Conservation (phyloP, 805 yeast genomes). For the Starmerella powellii region DNA sequence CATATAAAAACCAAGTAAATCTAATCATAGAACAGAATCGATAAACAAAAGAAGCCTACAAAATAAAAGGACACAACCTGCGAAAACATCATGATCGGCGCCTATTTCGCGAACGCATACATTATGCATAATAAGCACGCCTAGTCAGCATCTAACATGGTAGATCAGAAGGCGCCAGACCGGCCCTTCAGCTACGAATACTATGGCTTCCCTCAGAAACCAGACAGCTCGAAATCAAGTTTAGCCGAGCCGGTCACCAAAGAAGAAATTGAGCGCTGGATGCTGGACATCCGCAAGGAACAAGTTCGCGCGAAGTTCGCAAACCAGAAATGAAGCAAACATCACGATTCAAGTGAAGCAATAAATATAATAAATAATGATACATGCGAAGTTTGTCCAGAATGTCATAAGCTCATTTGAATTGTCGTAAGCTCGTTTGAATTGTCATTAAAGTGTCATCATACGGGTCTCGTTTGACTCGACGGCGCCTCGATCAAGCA, state of each 20-base stretch:
- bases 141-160: background rate
- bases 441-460: no score
- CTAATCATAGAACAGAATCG: no score
- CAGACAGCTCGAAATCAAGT: background rate
- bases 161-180: background rate
- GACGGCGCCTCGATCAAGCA: no score
- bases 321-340: background rate
- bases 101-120: no score
- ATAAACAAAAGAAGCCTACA: no score
- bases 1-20: no score
- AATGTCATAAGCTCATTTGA: no score
- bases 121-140: no score
- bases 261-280: conserved; percentile 6
- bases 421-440: no score
- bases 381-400: background rate
- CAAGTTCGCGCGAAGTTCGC: background rate
- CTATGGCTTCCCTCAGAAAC: background rate
- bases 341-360: background rate
- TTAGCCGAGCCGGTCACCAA: conserved; percentile 4
- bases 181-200: conserved; percentile 1
- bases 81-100: no score
- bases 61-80: no score
- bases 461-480: no score
- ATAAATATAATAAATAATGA: background rate
- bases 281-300: conserved; percentile 9